These are phyloP conservation scores for Arbutus unedo DNA, from an alignment of 148 eudicot species.

Conservation along the genomic window DNA sequence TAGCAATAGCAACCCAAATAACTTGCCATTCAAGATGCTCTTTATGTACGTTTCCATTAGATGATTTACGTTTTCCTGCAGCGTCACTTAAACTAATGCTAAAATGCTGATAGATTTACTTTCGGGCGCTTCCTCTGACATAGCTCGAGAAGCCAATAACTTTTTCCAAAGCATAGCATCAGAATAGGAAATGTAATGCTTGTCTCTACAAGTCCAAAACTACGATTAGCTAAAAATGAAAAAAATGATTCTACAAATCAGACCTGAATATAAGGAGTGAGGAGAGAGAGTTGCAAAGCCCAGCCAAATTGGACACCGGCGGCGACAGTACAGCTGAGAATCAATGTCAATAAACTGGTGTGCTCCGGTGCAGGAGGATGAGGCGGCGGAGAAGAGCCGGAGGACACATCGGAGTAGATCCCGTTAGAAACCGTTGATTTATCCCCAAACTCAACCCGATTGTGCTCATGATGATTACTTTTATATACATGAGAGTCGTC, in stretches of 20 bases:
- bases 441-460: background rate
- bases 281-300: constrained; percentile 92
- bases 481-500: background rate
- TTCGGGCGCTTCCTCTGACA: background rate
- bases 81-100: background rate
- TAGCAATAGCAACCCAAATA: background rate
- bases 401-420: background rate
- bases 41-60: too few species aligned
- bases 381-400: background rate
- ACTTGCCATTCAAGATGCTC: too few species aligned
- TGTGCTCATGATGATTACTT: background rate
- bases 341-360: constrained; percentile 48
- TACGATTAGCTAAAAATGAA: background rate
- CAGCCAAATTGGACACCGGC: constrained; percentile 94
- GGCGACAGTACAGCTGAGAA: constrained; percentile 78
- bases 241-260: background rate
- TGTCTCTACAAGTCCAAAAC: background rate
- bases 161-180: background rate
- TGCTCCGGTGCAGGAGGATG: constrained; percentile 18
- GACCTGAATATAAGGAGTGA: constrained; percentile 94
- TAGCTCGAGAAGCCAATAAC: background rate
- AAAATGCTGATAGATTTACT: background rate
- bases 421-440: constrained; percentile 14
- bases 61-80: background rate
- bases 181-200: background rate